phyloP scores from a whole-genome alignment of 2,329 filamentous ascomycete genomes.

The Chaetomiaceae sp. region DNA sequence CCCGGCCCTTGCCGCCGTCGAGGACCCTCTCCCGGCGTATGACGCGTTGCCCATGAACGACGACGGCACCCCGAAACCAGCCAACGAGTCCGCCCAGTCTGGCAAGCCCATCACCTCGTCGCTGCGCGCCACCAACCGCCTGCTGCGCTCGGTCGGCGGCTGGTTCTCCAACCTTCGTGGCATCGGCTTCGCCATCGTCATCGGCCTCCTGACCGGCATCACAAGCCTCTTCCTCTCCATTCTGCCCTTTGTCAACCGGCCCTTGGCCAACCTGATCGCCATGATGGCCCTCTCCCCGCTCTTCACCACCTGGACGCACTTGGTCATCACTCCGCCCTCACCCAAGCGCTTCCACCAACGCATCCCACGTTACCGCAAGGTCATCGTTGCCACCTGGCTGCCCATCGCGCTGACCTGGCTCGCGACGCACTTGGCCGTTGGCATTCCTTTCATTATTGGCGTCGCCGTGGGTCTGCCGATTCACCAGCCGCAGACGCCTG shows the following conservation, averaged over 20 bases:
- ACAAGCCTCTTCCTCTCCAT: constrained; percentile 32
- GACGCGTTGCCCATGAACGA: constrained; percentile 43
- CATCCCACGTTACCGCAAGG: constrained; percentile 57
- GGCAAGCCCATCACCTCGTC: constrained; percentile 43
- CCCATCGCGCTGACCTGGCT: constrained; percentile 60
- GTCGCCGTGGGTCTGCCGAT: constrained; percentile 40
- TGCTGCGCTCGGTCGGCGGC: constrained; percentile 58
- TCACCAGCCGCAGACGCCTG: constrained; percentile 29
- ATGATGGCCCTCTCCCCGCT: constrained; percentile 60
- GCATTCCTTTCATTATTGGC: constrained; percentile 43
- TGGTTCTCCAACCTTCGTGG: constrained; percentile 65
- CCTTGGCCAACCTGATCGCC: constrained; percentile 37
- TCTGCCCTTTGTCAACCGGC: constrained; percentile 30
- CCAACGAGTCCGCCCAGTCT: constrained; percentile 30
- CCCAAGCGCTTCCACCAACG: constrained; percentile 60
- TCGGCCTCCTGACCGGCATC: constrained; percentile 31
- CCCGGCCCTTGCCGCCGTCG: constrained; percentile 51
- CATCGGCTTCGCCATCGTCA: constrained; percentile 43
- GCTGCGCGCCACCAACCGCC: constrained; percentile 44
- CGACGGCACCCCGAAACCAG: constrained; percentile 25
- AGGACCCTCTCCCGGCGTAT: constrained; percentile 53
- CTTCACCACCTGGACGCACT: constrained; percentile 76
- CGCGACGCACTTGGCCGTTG: constrained; percentile 44
- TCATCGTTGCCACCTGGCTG: constrained; percentile 61
- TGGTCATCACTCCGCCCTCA: constrained; percentile 68